Base-by-base conservation (phyloP, 768 basidiomycete genomes). In the Auricularia cornea region DNA sequence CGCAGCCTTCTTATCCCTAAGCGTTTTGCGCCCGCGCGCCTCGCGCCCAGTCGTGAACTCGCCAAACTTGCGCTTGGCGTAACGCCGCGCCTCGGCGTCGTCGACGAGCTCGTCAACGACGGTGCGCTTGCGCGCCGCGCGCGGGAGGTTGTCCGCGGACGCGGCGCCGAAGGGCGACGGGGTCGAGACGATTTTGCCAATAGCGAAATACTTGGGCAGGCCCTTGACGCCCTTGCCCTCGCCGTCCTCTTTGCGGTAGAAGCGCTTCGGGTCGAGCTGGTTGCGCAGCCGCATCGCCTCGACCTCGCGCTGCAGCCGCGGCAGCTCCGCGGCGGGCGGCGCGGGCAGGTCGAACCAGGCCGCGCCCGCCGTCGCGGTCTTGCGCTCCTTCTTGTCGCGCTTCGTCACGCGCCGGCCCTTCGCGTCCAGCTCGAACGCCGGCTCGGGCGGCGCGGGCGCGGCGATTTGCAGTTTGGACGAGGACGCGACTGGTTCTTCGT, bases 11-110 rank as follows among this genome's bases (percentile, higher is more conserved):
- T 83, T 89, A 60, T 82, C 81, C 29, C 78, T 80, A n/a, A 88
- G 74, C 1, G 89, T 92, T 60, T 85, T 86, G 66, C 81, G 82
- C 8, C 92, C 91, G 69, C 78, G 85, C 18, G 85, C 85, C 23
- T 83, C 86, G 68, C 87, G 81, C 51, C 84, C 82, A 4, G 73
- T 71, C 75, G 92, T 88, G 57, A 94, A 75, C 60, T 92, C 89
- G 65, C 84, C 83, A 75, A 93, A 94, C 77, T 95, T 95, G 78
- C 83, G 86, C 78, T 94, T 94, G n/a, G 94, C 89, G 71, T 94
- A 94, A 65, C 87, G 81, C 72, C 84, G 85, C 30, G 90, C 84
- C 74, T 94, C 90, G 2, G 90, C 87, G 75, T 95, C 93, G 68
- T 90, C 90, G 60, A 95, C 84, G 38, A 96, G 79, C 69, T 95